Base-by-base conservation (phyloP, 2,329 filamentous ascomycete species). In the Stemphylium beticola region DNA sequence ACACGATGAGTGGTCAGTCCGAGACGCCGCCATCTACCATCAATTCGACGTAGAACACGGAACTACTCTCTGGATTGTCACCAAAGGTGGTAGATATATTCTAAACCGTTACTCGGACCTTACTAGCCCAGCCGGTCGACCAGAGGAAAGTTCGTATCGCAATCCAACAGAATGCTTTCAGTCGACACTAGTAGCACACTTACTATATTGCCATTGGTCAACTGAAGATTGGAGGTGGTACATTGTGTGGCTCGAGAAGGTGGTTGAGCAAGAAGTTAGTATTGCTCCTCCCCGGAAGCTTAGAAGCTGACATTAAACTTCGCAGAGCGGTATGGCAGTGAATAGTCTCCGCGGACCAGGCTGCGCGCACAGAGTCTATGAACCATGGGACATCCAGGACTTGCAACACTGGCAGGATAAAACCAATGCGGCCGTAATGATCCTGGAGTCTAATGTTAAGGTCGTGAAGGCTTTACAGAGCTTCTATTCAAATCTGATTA, bases 161-260 rank as follows among this genome's bases (percentile, higher is more conserved):
- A 71, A 60, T 1, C 15, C 66, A 1, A 66, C 64, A 12, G 58
- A 75, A 9, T 75, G 73, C 46, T 76, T 81, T 32, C 55, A 64
- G 15, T 69, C 76, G 2, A 77, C 67, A 45, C 61, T 80, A 4
- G 60, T 69, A 4, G 67, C 68, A 4, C 77, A 80, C 55, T 46
- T 77, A 1, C 50, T 79, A 24, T 74, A 68, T 40, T 76, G 72
- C 39, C 64, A 76, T 24, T 80, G 78, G 78, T 69, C 76, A 4
- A 72, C 60, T 0, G 75, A 78, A 52, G 71, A 76, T n/a, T 81
- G 78, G 78, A 67, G 76, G 24, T 69, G 69, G 61, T 78, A 79
- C 55, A 69, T 80, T 17, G 56, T 67, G 11, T 77, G 67, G 68
- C 61, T 80, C 0, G 78, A 80, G 54, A 61, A 67, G 10, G 50